Percentiles rank a stretch among this genome's conserved stretches.
Conservation (phyloP, 169 alveolate genomes). For the Plasmodium ovale region DNA sequence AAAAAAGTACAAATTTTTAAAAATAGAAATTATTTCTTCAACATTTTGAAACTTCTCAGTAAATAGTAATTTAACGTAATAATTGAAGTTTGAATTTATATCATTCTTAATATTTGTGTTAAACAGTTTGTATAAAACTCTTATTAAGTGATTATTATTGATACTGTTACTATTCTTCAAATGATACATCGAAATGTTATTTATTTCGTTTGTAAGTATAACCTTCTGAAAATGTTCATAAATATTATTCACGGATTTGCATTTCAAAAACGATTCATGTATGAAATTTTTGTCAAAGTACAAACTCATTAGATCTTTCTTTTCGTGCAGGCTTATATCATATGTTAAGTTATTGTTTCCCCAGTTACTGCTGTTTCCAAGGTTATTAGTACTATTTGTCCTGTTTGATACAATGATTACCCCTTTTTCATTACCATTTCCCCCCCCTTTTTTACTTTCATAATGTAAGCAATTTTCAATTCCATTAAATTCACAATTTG, state of each 20-base stretch:
- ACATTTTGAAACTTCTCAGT: constrained; percentile 57
- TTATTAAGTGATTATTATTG: constrained; percentile 61
- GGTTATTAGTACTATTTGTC: neutral
- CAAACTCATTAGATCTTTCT: constrained; percentile 20
- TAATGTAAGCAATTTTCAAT: neutral
- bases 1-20: constrained; percentile 60
- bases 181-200: constrained; percentile 31
- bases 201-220: constrained; percentile 38
- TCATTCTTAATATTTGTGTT: constrained; percentile 53
- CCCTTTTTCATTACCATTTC: neutral
- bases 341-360: neutral
- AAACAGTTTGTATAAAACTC: constrained; percentile 54
- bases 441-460: neutral
- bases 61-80: constrained; percentile 50
- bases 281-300: constrained; percentile 56
- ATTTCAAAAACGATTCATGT: constrained; percentile 46
- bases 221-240: constrained; percentile 64
- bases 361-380: neutral
- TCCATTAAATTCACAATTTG: neutral
- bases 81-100: constrained; percentile 41
- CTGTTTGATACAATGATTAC: neutral
- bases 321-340: constrained; percentile 25
- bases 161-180: constrained; percentile 18
- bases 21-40: constrained; percentile 46
- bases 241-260: constrained; percentile 15